Conservation (phyloP, 257 asterid genomes). For the Penstemon davidsonii region DNA sequence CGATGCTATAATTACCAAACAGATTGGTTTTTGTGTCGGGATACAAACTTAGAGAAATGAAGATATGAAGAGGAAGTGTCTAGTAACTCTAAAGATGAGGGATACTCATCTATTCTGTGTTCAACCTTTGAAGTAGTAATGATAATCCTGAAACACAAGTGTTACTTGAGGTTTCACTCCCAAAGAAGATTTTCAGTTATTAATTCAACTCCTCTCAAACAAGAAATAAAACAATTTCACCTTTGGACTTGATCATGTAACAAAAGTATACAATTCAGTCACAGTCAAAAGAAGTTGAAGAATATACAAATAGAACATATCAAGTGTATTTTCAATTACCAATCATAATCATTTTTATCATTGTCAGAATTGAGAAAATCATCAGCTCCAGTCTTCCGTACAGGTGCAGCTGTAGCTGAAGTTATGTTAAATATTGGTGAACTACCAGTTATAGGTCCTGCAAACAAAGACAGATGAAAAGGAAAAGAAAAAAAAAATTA, state of each 20-base stretch:
- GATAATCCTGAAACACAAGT: background rate
- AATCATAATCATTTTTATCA: constrained; percentile 96
- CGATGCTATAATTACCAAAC: background rate
- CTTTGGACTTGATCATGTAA: constrained; percentile 5
- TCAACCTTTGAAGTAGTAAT: background rate
- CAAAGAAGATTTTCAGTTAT: background rate
- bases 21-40: background rate
- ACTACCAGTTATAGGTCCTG: constrained; percentile 66
- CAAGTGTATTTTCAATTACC: constrained; percentile 48
- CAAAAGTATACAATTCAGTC: constrained; percentile 20
- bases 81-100: background rate
- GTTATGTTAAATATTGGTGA: constrained; percentile 65
- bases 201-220: background rate
- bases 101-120: background rate
- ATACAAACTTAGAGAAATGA: constrained; percentile 6
- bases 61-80: background rate
- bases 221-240: background rate
- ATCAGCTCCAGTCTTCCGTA: constrained; percentile 75
- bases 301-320: constrained; percentile 16
- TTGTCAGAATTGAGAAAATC: constrained; percentile 94
- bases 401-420: constrained; percentile 53
- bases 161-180: constrained; percentile 10
- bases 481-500: constrained; percentile 7
- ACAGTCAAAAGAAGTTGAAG: constrained; percentile 26
- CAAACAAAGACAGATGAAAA: constrained; percentile 27